Conservation (phyloP, 192 early-diverging fungal species). For the Linnemannia exigua region DNA sequence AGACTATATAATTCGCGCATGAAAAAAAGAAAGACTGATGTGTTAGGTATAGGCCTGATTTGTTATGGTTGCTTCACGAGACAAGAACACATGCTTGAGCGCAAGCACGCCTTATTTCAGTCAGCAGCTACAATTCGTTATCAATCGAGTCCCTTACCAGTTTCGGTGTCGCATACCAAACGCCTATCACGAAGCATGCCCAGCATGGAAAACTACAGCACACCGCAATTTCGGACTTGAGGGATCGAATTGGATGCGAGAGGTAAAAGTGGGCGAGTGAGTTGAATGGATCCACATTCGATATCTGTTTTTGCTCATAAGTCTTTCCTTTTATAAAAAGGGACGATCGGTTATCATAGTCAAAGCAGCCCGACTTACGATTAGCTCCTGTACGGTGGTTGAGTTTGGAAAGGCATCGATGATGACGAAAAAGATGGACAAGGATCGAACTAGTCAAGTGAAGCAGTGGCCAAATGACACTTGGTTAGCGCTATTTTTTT, state of each 20-base stretch:
- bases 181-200: slow-evolving; percentile 55
- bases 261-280: background rate
- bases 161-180: slow-evolving; percentile 56
- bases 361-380: slow-evolving; percentile 32
- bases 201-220: slow-evolving; percentile 58
- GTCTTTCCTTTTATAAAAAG: background rate
- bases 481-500: background rate
- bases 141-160: slow-evolving; percentile 39
- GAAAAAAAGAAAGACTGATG: background rate
- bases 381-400: slow-evolving; percentile 47
- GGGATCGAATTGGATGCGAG: background rate
- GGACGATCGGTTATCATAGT: background rate
- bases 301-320: background rate
- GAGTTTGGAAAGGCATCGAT: slow-evolving; percentile 53
- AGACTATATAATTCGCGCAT: slow-evolving; percentile 16
- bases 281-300: background rate
- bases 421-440: slow-evolving; percentile 52
- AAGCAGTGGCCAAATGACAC: background rate
- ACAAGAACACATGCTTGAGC: background rate
- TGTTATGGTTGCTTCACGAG: background rate
- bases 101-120: background rate
- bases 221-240: slow-evolving; percentile 49
- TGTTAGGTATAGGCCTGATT: background rate
- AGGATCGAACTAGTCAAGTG: slow-evolving; percentile 34
- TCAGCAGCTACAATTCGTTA: background rate